phyloP scores from a whole-genome alignment of 768 basidiomycete species.

The Panaeolus cyanescens region DNA sequence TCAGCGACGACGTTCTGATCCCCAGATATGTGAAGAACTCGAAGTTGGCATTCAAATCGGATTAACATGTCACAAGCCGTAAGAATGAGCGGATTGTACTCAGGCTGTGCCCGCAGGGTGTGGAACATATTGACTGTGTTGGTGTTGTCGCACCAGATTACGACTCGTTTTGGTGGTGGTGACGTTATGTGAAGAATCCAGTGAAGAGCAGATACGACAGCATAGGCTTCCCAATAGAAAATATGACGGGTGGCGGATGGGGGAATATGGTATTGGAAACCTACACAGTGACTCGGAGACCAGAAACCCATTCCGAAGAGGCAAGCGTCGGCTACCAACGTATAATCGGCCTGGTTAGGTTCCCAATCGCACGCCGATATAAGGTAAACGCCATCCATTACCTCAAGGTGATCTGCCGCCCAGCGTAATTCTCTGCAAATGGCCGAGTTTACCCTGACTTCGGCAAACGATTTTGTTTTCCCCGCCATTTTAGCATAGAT shows the following conservation, averaged over 20 bases:
- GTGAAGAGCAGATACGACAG: conserved; percentile 20
- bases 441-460: conserved; percentile 26
- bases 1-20: conserved; percentile 29
- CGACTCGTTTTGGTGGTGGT: background rate
- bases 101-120: conserved; percentile 14
- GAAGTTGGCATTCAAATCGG: conserved; percentile 6
- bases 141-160: conserved; percentile 29
- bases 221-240: conserved; percentile 27
- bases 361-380: conserved; percentile 19
- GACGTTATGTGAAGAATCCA: background rate
- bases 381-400: conserved; percentile 22
- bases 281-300: conserved; percentile 18
- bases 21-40: conserved; percentile 26
- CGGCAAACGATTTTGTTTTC: conserved; percentile 8
- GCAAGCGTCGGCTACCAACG: conserved; percentile 29
- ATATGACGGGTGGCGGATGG: conserved; percentile 13
- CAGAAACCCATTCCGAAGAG: conserved; percentile 28
- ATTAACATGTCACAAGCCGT: conserved; percentile 16
- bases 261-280: conserved; percentile 13
- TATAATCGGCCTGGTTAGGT: background rate
- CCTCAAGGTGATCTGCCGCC: conserved; percentile 25
- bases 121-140: conserved; percentile 37
- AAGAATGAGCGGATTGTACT: conserved; percentile 26
- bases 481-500: conserved; percentile 38
- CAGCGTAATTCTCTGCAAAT: conserved; percentile 32